Base-by-base conservation (phyloP, 2,329 filamentous ascomycete species). In the Exserohilum turcica region DNA sequence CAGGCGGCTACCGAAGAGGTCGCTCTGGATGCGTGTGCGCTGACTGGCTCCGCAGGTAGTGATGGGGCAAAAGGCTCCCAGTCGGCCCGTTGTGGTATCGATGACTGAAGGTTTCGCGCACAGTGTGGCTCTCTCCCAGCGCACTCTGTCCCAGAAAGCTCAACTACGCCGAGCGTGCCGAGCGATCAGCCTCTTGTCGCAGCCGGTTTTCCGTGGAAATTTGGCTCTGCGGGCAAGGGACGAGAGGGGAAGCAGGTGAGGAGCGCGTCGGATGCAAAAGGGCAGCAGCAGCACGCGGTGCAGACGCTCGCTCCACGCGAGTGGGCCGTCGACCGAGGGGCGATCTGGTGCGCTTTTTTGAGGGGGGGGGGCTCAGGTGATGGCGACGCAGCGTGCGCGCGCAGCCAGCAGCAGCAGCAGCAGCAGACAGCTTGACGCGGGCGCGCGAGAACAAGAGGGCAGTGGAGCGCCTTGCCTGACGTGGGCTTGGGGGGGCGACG, bases 121-220 rank as follows among this genome's bases (percentile, higher is more conserved):
- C 43, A 51, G 59, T 62, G 44, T 55, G 55, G 42, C 48, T 56
- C 52, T 68, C 60, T 68, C 60, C 59, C 65, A 69, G 67, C 61
- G 60, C 57, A 53, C 52, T 44, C 37, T 54, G 56, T 51, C 59
- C 57, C 57, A 55, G 60, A 67, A 60, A 46, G 53, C 60, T 63
- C 65, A 65, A 54, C 56, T 66, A 57, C 64, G 70, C 71, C 68
- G 71, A 72, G 69, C 52, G 56, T 65, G 66, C 69, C 67, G 69
- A 68, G 63, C 63, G 65, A 68, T 67, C 67, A 70, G 62, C 66
- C 64, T 69, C 52, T 66, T 44, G 68, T 66, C 61, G 42, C 64
- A 65, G 68, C 65, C 65, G 67, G 61, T 54, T 61, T 66, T 67
- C 63, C 61, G 66, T 55, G 57, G 56, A 35, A 47, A 43, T 47